A percentile compares a stretch with the other conserved stretches of the same genome.
Evolutionary conservation across 140 eudicot genomes (phyloP).

Genomic region (Flaveria floridana): DNA sequence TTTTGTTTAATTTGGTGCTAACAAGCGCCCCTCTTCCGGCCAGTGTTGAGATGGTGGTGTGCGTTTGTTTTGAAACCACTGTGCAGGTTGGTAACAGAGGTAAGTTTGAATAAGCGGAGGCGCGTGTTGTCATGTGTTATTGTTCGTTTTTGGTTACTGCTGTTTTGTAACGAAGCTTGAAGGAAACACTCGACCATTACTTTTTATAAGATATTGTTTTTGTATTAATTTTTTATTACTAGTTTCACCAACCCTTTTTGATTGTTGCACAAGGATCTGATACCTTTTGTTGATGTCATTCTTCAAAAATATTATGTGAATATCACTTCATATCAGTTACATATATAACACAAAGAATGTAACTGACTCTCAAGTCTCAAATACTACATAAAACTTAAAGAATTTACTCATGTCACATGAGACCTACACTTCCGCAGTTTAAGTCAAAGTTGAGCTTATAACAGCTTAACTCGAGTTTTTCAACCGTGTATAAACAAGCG

Average conservation of each 20-base stretch:
- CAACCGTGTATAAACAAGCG: no score
- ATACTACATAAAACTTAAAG: no score
- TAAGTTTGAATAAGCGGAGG: neutral
- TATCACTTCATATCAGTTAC: neutral
- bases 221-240: neutral
- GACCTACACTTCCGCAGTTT: no score
- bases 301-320: no score
- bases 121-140: neutral
- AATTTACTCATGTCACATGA: no score
- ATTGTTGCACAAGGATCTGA: no score
- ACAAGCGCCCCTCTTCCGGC: neutral
- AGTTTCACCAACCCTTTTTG: neutral
- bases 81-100: neutral
- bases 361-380: no score
- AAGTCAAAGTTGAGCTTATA: no score
- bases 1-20: neutral
- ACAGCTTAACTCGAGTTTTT: no score
- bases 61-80: no score
- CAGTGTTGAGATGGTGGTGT: neutral
- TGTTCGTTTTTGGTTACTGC: neutral
- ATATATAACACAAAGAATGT: neutral
- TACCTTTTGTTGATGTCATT: no score
- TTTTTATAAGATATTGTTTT: neutral
- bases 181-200: slow-evolving; percentile 4
- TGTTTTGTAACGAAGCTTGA: neutral